Percentiles rank a stretch among this genome's conserved stretches.
These are phyloP conservation scores for Linnemannia hyalina DNA, from an alignment of 192 early-diverging fungal genomes.

Conservation along the genomic window DNA sequence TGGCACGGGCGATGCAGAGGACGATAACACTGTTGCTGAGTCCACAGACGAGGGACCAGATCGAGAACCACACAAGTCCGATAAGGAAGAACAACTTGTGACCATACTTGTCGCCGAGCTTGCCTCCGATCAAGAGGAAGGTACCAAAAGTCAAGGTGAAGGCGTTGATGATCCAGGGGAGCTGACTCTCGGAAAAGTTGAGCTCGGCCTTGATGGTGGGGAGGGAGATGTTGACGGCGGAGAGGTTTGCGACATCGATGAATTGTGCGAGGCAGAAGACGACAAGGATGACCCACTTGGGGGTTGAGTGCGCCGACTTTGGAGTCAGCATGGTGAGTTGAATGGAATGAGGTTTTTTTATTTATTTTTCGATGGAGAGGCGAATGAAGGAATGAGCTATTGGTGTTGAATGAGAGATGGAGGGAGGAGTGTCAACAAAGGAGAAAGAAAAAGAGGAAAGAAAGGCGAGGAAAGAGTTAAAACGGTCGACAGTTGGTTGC, in stretches of 20 bases:
- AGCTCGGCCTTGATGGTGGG: slow-evolving; percentile 56
- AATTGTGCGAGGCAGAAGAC: slow-evolving; percentile 56
- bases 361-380: too few species aligned
- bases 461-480: not conserved
- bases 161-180: slow-evolving; percentile 58
- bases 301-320: slow-evolving; percentile 17
- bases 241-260: slow-evolving; percentile 56
- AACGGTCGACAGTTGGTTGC: not conserved
- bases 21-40: slow-evolving; percentile 36
- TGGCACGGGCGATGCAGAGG: slow-evolving; percentile 46
- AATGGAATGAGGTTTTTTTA: not conserved
- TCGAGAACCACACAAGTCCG: slow-evolving; percentile 54
- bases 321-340: slow-evolving; percentile 21
- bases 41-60: slow-evolving; percentile 58
- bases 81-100: slow-evolving; percentile 48
- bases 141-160: slow-evolving; percentile 59
- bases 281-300: slow-evolving; percentile 48
- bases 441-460: not conserved
- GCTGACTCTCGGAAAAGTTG: slow-evolving; percentile 48
- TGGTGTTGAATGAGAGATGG: slow-evolving; percentile 18
- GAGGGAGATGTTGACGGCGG: slow-evolving; percentile 60
- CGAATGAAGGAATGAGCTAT: slow-evolving; percentile 11
- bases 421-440: not conserved
- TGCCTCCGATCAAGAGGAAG: slow-evolving; percentile 56
- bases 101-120: slow-evolving; percentile 61